Percentiles rank a stretch among this genome's conserved stretches.
Evolutionary conservation across 1,139 yeast species (phyloP).

Genomic region (Candida glucosophila): DNA sequence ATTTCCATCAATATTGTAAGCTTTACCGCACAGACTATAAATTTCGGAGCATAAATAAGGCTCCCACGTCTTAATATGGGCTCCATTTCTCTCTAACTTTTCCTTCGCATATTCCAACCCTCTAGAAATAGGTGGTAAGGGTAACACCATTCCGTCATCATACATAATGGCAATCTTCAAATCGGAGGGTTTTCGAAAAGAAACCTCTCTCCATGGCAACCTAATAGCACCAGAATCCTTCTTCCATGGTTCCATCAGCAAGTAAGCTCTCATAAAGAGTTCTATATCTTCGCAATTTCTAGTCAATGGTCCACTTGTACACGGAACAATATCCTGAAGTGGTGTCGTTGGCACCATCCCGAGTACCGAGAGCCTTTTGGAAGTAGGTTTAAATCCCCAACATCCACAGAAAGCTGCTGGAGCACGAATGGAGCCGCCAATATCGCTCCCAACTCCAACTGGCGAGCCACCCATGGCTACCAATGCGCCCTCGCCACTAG

Average conservation of each 20-base stretch:
- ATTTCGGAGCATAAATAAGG: constrained; percentile 8
- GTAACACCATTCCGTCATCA: constrained; percentile 11
- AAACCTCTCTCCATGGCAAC: constrained; percentile 11
- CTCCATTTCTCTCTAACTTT: constrained; percentile 16
- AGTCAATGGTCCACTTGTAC: constrained; percentile 40
- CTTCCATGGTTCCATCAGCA: constrained; percentile 16
- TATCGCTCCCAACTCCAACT: constrained; percentile 46
- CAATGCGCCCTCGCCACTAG: constrained; percentile 20
- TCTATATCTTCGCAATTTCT: constrained; percentile 18
- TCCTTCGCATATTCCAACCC: constrained; percentile 12
- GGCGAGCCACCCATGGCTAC: constrained; percentile 11
- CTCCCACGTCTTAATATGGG: constrained; percentile 7
- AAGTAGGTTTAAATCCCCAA: constrained; percentile 45
- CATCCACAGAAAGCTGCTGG: constrained; percentile 50
- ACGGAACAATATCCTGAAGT: constrained; percentile 23
- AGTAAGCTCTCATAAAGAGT: constrained; percentile 16
- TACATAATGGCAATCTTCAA: constrained; percentile 10
- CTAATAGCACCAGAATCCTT: constrained; percentile 11
- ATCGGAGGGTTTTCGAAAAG: neutral
- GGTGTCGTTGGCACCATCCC: constrained; percentile 13
- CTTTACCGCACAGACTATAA: constrained; percentile 1
- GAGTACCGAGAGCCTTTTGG: constrained; percentile 8
- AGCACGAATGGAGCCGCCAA: constrained; percentile 53
- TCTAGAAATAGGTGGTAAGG: constrained; percentile 14
- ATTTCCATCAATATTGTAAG: constrained; percentile 4